A percentile compares a stretch with the other conserved stretches of the same genome.
phyloP scores from a whole-genome alignment of 202 grass and related monocot species.

The Cymbopogon flexuosus region DNA sequence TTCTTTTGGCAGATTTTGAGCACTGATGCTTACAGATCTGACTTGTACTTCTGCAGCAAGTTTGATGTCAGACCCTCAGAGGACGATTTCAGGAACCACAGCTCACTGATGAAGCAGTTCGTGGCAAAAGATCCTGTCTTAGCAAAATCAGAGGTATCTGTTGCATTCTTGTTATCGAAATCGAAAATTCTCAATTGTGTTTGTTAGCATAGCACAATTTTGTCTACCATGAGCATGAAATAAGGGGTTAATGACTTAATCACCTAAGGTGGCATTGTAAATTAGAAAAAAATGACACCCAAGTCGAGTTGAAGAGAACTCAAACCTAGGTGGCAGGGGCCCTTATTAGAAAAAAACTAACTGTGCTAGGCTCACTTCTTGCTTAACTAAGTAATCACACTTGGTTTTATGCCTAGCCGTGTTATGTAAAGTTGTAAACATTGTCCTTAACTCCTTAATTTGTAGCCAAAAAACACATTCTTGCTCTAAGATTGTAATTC shows the following conservation, averaged over 20 bases:
- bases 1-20: conserved; percentile 14
- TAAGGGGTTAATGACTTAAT: neutral
- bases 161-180: neutral
- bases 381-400: neutral
- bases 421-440: neutral
- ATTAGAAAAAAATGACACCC: neutral
- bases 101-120: conserved; percentile 55
- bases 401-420: conserved; percentile 3
- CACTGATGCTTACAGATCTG: neutral
- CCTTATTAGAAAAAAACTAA: neutral
- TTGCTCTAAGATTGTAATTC: neutral
- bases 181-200: neutral
- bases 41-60: conserved; percentile 47
- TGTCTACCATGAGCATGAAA: neutral
- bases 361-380: neutral
- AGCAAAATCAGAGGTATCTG: conserved; percentile 64
- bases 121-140: conserved; percentile 49
- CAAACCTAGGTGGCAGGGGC: neutral
- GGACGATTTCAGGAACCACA: conserved; percentile 60
- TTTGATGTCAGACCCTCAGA: conserved; percentile 63
- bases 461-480: neutral
- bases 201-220: neutral
- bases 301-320: neutral
- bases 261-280: neutral
- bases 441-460: neutral